Base-by-base conservation (phyloP, 176 grass and related monocot genomes). In the Oryza australiensis region DNA sequence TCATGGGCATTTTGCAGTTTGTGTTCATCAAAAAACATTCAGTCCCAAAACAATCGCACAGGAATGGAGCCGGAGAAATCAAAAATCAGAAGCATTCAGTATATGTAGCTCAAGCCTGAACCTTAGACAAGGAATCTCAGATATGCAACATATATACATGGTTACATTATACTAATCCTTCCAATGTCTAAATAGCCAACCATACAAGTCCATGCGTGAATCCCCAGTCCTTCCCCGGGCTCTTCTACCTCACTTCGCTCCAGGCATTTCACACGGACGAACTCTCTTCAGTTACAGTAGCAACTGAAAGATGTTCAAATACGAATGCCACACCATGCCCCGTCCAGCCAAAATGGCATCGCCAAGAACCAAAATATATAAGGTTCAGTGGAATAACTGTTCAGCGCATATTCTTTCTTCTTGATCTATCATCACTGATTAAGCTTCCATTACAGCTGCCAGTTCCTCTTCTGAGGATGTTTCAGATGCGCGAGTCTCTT, bases 401-500 rank as follows among this genome's bases (percentile, higher is more conserved):
- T 9, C 57, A 8, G 3, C 29, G 42, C 33, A 18, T 59, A 79
- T 10, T 34, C 15, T 23, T 68, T 30, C 49, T 65, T 75, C n/a
- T 45, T 1, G 28, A 79, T 9, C 2, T 66, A n/a, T n/a, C 35
- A 82, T 43, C 27, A 74, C 64, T 20, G 18, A n/a, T 82, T 77
- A 91, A 74, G 73, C 83, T 64, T 89, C 80, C 1, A 62, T 57
- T 20, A 43, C 45, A 73, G 83, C 70, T 40, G 46, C 76, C 9
- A 86, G 26, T 24, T 92, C 83, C 74, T 92, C 90, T 41, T 92
- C 90, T 9, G 83, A 86, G 0, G 70, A 84, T 33, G 70, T 14
- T 34, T 92, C 90, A 42, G 87, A 55, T 14, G 71, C 12, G 13
- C 77, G 18, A 15, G 18, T 62, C 66, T 86, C 86, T 73, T 86